These are phyloP conservation scores for Pythium oligandrum DNA, from an alignment of 352 stramenopile genomes.

Conservation along the genomic window DNA sequence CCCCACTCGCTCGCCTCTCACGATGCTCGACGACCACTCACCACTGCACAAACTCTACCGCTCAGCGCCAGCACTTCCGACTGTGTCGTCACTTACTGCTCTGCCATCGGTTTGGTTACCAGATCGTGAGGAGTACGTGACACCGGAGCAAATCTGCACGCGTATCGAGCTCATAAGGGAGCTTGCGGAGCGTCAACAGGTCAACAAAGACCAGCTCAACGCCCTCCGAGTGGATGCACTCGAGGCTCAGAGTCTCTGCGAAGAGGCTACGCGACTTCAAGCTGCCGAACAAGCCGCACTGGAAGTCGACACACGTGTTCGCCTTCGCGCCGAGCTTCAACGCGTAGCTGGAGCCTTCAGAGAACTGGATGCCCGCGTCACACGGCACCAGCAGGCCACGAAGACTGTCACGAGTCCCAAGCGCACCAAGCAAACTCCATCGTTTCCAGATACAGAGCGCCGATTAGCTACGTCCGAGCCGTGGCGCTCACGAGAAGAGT, in stretches of 20 bases:
- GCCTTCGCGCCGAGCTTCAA: conserved; percentile 3
- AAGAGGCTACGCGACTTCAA: conserved; percentile 15
- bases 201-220: too few relatives aligned
- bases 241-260: conserved; percentile 10
- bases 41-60: too few relatives aligned
- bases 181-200: not conserved
- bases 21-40: too few relatives aligned
- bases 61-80: too few relatives aligned
- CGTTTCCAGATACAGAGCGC: not conserved
- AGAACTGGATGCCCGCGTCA: not conserved
- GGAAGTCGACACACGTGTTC: conserved; percentile 3
- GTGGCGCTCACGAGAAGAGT: conserved; percentile 25
- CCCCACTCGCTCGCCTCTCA: too few relatives aligned
- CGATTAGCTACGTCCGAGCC: conserved; percentile 1
- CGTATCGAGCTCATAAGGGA: conserved; percentile 24
- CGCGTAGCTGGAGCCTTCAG: not conserved
- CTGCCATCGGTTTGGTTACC: conserved; percentile 17
- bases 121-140: conserved; percentile 22
- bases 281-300: not conserved
- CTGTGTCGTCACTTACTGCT: too few relatives aligned
- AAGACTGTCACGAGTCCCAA: not conserved
- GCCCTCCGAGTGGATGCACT: conserved; percentile 8
- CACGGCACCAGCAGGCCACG: not conserved
- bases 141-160: conserved; percentile 29
- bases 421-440: not conserved